Evolutionary conservation across 75 land plant genomes (phyloP).

Genomic region (Selaginella tamariscina): DNA sequence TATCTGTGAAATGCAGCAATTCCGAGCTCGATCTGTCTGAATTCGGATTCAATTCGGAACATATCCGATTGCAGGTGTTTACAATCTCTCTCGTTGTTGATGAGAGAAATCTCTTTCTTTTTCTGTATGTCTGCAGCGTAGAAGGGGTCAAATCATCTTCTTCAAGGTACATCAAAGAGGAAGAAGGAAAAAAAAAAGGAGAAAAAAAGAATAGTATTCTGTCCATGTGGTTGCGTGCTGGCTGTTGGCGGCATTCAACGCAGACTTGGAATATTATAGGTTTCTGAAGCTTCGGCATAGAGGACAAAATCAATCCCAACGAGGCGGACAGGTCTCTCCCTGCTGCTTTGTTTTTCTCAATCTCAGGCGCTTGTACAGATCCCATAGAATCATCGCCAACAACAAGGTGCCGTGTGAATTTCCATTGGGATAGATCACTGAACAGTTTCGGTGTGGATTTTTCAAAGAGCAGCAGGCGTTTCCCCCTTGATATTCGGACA

Average conservation of each 20-base stretch:
- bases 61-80: background rate
- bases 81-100: background rate
- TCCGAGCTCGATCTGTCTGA: background rate
- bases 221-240: slow-evolving; percentile 1
- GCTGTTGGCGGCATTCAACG: background rate
- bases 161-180: background rate
- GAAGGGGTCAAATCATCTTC: too few species aligned
- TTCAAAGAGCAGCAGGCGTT: too few species aligned
- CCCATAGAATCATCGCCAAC: too few species aligned
- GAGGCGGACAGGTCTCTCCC: background rate
- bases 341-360: too few species aligned
- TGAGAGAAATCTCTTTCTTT: too few species aligned
- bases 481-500: too few species aligned
- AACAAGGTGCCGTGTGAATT: too few species aligned
- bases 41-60: background rate
- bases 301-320: background rate
- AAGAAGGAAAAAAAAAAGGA: background rate
- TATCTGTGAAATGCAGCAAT: background rate
- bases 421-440: too few species aligned
- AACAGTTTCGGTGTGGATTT: too few species aligned
- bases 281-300: background rate
- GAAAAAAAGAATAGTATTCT: background rate
- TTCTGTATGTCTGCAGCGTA: too few species aligned
- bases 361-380: too few species aligned
- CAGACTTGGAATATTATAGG: slow-evolving; percentile 1